phyloP scores from a whole-genome alignment of 495 filamentous ascomycete species.

The Physcia stellaris region DNA sequence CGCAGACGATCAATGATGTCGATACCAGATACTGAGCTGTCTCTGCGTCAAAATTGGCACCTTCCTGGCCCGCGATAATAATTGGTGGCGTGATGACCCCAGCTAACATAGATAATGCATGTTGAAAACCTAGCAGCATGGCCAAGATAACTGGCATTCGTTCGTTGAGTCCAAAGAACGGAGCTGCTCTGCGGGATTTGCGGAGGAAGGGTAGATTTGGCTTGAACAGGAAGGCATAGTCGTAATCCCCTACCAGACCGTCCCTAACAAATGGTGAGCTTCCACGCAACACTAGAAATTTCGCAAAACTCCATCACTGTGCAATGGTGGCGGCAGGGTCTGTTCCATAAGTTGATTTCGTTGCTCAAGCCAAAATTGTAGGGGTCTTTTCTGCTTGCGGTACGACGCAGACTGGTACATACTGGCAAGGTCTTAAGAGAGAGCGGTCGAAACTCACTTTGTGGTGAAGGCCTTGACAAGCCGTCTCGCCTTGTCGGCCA shows the following conservation, averaged over 20 bases:
- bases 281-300: no score
- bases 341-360: no score
- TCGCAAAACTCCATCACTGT: no score
- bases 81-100: conserved; percentile 71
- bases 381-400: no score
- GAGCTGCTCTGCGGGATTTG: conserved; percentile 44
- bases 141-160: conserved; percentile 68
- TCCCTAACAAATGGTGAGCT: no score
- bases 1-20: conserved; percentile 76
- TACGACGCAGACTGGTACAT: no score
- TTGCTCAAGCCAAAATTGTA: not conserved
- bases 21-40: conserved; percentile 75
- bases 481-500: conserved; percentile 23
- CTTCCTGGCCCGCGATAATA: conserved; percentile 48
- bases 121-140: conserved; percentile 57
- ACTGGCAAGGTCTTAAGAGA: no score
- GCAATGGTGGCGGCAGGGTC: no score
- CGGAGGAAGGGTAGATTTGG: conserved; percentile 78
- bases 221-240: conserved; percentile 66
- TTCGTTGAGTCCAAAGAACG: conserved; percentile 84
- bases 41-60: conserved; percentile 49
- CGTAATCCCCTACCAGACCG: conserved; percentile 71
- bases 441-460: conserved; percentile 26
- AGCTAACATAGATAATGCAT: conserved; percentile 54
- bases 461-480: conserved; percentile 33